Evolutionary conservation across 495 filamentous ascomycete genomes (phyloP).

Genomic region (Penicillium antarcticum): DNA sequence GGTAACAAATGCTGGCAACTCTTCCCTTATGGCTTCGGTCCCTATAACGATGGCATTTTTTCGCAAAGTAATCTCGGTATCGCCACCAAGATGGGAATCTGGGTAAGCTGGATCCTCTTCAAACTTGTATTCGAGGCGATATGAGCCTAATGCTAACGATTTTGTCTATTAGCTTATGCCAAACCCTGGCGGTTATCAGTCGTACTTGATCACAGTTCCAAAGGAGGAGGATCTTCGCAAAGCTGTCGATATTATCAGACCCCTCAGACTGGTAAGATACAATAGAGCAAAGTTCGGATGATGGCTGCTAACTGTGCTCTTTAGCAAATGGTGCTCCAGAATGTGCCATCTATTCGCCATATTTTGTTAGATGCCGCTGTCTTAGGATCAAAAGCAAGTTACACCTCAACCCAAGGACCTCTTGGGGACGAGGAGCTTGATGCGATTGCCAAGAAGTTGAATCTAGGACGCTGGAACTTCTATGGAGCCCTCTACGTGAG

Average conservation of each 20-base stretch:
- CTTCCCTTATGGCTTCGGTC: slow-evolving; percentile 56
- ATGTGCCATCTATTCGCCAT: slow-evolving; percentile 48
- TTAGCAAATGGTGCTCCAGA: slow-evolving; percentile 42
- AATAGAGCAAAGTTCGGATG: too few relatives aligned
- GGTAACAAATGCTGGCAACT: slow-evolving; percentile 33
- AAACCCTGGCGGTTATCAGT: slow-evolving; percentile 44
- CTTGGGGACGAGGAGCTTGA: slow-evolving; percentile 38
- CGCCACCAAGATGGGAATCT: slow-evolving; percentile 58
- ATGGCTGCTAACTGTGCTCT: not conserved
- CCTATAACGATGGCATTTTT: slow-evolving; percentile 56
- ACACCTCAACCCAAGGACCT: slow-evolving; percentile 35
- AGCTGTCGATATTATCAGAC: slow-evolving; percentile 49
- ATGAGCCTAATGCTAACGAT: too few relatives aligned
- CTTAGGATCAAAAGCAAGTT: slow-evolving; percentile 36
- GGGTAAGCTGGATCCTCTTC: not conserved
- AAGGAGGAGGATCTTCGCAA: slow-evolving; percentile 49
- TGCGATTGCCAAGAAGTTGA: slow-evolving; percentile 31
- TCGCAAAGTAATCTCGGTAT: slow-evolving; percentile 56
- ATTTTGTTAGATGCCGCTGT: slow-evolving; percentile 46
- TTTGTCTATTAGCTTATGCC: slow-evolving; percentile 39
- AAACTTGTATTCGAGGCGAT: too few relatives aligned
- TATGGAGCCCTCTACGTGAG: slow-evolving; percentile 49
- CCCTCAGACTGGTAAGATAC: slow-evolving; percentile 32
- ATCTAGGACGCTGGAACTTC: slow-evolving; percentile 50
- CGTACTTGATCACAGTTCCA: slow-evolving; percentile 51